Evolutionary conservation across 306 rosid species (phyloP), one percentile per base, ranked within the genome.

Genomic region (Corylus avellana): DNA sequence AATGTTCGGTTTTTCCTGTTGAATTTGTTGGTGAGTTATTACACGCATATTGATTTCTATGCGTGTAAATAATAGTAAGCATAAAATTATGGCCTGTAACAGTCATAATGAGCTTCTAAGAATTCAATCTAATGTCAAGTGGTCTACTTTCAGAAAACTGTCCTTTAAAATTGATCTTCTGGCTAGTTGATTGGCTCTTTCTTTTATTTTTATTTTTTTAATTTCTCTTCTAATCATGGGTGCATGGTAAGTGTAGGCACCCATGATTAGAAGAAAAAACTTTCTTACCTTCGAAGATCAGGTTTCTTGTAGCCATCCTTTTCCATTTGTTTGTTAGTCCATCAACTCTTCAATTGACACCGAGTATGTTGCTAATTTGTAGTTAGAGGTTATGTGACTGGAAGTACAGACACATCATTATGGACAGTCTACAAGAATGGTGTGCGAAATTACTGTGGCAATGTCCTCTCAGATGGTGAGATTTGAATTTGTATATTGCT

Each of bases 321-420:
- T 58, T 44, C 4, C 61, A 29, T 76, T 48, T 48, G 58, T 72
- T 37, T 54, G 59, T 79, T 48, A 72, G 56, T 72, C 37, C 35
- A 59, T n/a, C 49, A 70, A 44, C 27, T 72, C 69, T 58, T 76
- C 49, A 12, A 58, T 79, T 85, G 71, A 80, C 66, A 79, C 73
- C 46, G 68, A 27, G 64, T 48, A 53, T 80, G 2, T 77, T 79
- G 35, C 66, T 77, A 32, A 77, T 66, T 78, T 89, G 81, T 80
- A 93, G 99, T 86, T 76, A 89, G 99, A 90, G 97, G 99, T 37
- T 95, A 70, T 86, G 93, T 95, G 78, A 95, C 99, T n/a, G 99
- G 99, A 85, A 95, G 98, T 73, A 95, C 99, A 0, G 99, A 95
- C 84, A 95, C 99, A 10, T 93, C 97, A 20, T 80, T 95, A 80